These are phyloP conservation scores for Paramecium tetraurelia DNA, from an alignment of 73 alveolate genomes.

Conservation along the genomic window DNA sequence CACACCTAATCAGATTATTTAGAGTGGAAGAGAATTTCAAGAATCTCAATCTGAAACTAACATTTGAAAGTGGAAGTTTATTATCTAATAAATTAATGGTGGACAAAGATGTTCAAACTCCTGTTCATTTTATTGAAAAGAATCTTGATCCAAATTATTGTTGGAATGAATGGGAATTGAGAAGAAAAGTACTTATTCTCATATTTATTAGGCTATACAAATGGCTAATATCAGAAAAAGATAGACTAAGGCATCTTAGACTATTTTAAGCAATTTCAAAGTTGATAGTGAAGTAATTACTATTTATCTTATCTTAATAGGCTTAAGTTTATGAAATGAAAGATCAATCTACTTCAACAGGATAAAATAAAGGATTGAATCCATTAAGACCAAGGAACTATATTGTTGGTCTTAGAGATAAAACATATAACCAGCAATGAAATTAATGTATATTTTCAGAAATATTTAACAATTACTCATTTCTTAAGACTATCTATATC, in stretches of 20 bases:
- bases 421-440: conserved; percentile 15
- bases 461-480: background rate
- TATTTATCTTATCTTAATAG: conserved; percentile 71
- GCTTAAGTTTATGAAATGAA: conserved; percentile 68
- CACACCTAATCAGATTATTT: conserved; percentile 79
- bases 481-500: background rate
- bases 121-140: conserved; percentile 89
- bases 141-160: conserved; percentile 95
- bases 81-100: conserved; percentile 86
- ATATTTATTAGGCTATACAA: conserved; percentile 84
- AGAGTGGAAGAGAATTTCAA: conserved; percentile 66
- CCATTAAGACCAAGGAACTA: conserved; percentile 67
- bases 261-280: conserved; percentile 95
- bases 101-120: conserved; percentile 83
- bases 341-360: conserved; percentile 48
- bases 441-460: background rate
- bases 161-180: conserved; percentile 98
- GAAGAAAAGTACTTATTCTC: conserved; percentile 30
- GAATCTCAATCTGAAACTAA: conserved; percentile 26
- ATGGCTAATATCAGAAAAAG: conserved; percentile 97
- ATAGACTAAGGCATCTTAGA: conserved; percentile 91
- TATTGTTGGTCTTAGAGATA: conserved; percentile 69
- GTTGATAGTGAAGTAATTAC: conserved; percentile 94
- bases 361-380: conserved; percentile 61
- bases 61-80: conserved; percentile 81